Evolutionary conservation across 164 flowering plant genomes (phyloP).

Genomic region (Kalanchoe fedtschenkoi): DNA sequence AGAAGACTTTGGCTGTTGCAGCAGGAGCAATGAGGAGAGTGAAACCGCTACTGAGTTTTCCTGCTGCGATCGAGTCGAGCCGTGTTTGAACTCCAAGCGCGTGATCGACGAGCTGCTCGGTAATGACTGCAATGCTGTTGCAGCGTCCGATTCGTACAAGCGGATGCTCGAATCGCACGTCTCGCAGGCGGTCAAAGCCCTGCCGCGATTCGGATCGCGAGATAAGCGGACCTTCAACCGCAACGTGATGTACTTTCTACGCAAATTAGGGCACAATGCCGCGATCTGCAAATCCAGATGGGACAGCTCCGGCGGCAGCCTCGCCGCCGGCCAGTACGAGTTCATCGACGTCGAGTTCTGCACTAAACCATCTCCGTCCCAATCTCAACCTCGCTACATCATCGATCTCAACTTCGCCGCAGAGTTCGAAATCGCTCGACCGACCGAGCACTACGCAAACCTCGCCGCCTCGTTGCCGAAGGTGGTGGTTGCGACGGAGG

Average conservation of each 20-base stretch:
- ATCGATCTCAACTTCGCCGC: constrained; percentile 50
- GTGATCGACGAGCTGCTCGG: constrained; percentile 6
- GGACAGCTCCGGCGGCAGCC: constrained; percentile 25
- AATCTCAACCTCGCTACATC: constrained; percentile 30
- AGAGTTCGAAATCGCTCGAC: constrained; percentile 74
- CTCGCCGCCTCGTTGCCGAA: constrained; percentile 31
- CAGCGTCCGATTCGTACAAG: constrained; percentile 19
- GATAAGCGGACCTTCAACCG: constrained; percentile 22
- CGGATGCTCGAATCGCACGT: constrained; percentile 22
- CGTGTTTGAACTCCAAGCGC: constrained; percentile 6
- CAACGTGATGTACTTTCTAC: constrained; percentile 38
- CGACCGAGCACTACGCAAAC: constrained; percentile 29
- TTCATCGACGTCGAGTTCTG: constrained; percentile 23
- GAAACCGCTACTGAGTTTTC: constrained; percentile 10
- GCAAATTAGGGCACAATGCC: constrained; percentile 59
- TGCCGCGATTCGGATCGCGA: constrained; percentile 12
- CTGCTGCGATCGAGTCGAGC: constrained; percentile 21
- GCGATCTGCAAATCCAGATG: constrained; percentile 74
- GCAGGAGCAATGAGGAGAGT: neutral
- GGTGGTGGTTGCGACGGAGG: constrained; percentile 40
- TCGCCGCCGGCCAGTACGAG: constrained; percentile 66
- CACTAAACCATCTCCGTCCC: too few relatives aligned
- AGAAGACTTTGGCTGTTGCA: constrained; percentile 9
- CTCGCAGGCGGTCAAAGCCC: constrained; percentile 22
- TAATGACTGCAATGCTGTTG: neutral